Percentiles rank a stretch among this genome's conserved stretches.
These are phyloP conservation scores for Thalia dealbata DNA, from an alignment of 176 grass and related monocot genomes.

Conservation along the genomic window DNA sequence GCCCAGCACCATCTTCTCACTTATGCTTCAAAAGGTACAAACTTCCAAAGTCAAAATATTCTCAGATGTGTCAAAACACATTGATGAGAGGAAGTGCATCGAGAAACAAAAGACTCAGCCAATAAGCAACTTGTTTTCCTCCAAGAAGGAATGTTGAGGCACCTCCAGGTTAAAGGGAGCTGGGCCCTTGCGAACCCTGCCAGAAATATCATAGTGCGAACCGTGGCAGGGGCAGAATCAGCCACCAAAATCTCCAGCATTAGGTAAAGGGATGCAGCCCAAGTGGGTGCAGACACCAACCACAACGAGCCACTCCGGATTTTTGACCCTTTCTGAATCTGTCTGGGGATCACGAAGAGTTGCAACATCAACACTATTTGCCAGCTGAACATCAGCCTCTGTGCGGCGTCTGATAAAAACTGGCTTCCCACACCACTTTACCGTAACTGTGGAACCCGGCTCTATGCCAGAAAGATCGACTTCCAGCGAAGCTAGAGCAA, in stretches of 20 bases:
- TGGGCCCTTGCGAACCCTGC: constrained; percentile 12
- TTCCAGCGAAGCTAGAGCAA: constrained; percentile 11
- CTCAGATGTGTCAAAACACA: not conserved
- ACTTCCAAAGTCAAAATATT: not conserved
- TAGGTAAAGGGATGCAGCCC: constrained; percentile 13
- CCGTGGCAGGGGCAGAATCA: constrained; percentile 17
- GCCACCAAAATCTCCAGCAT: constrained; percentile 19
- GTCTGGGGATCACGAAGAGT: constrained; percentile 15
- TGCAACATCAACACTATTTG: not conserved
- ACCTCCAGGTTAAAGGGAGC: constrained; percentile 17
- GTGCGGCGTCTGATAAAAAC: constrained; percentile 14
- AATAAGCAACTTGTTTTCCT: constrained; percentile 13
- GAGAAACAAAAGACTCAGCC: not conserved
- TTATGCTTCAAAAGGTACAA: not conserved
- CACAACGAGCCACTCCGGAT: constrained; percentile 13
- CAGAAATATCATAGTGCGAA: constrained; percentile 17
- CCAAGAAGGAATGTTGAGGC: constrained; percentile 4
- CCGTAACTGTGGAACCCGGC: constrained; percentile 6
- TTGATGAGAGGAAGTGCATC: not conserved
- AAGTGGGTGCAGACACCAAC: constrained; percentile 16
- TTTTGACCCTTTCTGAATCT: constrained; percentile 9
- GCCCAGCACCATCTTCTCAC: not conserved
- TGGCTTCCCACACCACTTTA: constrained; percentile 17
- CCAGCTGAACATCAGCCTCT: constrained; percentile 1
- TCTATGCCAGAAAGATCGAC: constrained; percentile 15